Percentiles rank a stretch among this genome's conserved stretches.
These are phyloP conservation scores for Trichosporon coremiiforme DNA, from an alignment of 1,284 basidiomycete genomes.

Conservation along the genomic window DNA sequence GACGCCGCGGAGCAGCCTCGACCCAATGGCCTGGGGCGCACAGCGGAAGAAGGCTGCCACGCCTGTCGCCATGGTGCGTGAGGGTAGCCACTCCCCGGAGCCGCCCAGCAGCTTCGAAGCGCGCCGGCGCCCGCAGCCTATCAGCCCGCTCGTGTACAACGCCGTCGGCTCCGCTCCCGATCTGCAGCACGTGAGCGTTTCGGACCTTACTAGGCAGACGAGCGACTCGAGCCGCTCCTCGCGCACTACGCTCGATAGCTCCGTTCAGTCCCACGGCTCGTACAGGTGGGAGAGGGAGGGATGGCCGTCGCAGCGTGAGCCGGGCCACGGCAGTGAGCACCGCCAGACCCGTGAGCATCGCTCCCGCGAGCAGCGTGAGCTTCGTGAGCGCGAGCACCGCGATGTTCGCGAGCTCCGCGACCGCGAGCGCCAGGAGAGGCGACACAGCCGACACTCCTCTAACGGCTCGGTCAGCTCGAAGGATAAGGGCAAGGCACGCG, in stretches of 20 bases:
- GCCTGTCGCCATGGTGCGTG: not conserved
- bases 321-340: not conserved
- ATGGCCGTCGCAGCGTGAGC: not conserved
- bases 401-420: not conserved
- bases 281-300: not conserved
- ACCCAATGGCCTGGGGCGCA: constrained; percentile 4
- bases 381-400: not conserved
- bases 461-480: not conserved
- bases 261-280: constrained; percentile 5
- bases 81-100: constrained; percentile 1
- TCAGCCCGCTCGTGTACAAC: constrained; percentile 3
- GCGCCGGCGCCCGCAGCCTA: not conserved
- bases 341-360: not conserved
- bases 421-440: not conserved
- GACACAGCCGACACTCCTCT: not conserved
- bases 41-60: not conserved
- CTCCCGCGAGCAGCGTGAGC: too few relatives aligned
- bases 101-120: constrained; percentile 1
- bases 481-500: not conserved
- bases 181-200: not conserved
- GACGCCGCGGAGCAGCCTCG: constrained; percentile 5
- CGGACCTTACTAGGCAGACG: not conserved
- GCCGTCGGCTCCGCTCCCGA: not conserved
- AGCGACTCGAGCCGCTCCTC: constrained; percentile 8
- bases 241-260: not conserved